phyloP scores from a whole-genome alignment of 2,329 filamentous ascomycete species.

The Cladosporium velox region DNA sequence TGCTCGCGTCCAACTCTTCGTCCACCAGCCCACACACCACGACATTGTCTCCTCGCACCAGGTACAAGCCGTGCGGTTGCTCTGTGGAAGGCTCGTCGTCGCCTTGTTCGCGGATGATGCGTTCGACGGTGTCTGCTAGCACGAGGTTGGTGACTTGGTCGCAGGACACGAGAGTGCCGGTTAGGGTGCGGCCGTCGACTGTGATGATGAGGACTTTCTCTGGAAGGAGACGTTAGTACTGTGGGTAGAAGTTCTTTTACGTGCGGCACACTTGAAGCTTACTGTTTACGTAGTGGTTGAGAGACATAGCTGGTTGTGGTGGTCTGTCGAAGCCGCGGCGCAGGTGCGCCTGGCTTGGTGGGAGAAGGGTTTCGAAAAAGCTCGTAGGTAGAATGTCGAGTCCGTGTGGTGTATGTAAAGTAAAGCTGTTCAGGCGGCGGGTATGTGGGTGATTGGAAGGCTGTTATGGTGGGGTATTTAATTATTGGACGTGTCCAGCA shows the following conservation, averaged over 20 bases:
- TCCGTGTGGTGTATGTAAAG: neutral
- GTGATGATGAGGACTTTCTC: constrained; percentile 93
- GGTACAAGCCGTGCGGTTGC: constrained; percentile 81
- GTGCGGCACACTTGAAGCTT: constrained; percentile 20
- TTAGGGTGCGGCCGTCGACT: constrained; percentile 78
- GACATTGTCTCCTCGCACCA: constrained; percentile 93
- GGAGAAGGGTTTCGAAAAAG: neutral
- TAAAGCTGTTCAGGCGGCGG: neutral
- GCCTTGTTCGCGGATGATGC: constrained; percentile 83
- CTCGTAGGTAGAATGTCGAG: neutral
- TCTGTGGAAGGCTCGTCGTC: constrained; percentile 79
- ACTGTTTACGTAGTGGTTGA: constrained; percentile 49
- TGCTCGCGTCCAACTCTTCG: constrained; percentile 82
- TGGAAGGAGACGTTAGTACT: constrained; percentile 41
- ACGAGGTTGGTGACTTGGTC: constrained; percentile 95
- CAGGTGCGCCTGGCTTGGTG: constrained; percentile 9
- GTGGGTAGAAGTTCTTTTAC: neutral
- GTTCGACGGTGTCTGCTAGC: constrained; percentile 78
- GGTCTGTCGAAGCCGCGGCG: constrained; percentile 10
- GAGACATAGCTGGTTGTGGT: constrained; percentile 39
- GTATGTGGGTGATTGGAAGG: neutral
- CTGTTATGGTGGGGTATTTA: constrained; percentile 1
- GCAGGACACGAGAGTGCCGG: constrained; percentile 77
- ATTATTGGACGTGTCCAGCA: neutral
- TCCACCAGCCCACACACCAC: constrained; percentile 87